A percentile compares a stretch with the other conserved stretches of the same genome.
Conservation (phyloP, 1,284 basidiomycete genomes). For the Blastosporella zonata region DNA sequence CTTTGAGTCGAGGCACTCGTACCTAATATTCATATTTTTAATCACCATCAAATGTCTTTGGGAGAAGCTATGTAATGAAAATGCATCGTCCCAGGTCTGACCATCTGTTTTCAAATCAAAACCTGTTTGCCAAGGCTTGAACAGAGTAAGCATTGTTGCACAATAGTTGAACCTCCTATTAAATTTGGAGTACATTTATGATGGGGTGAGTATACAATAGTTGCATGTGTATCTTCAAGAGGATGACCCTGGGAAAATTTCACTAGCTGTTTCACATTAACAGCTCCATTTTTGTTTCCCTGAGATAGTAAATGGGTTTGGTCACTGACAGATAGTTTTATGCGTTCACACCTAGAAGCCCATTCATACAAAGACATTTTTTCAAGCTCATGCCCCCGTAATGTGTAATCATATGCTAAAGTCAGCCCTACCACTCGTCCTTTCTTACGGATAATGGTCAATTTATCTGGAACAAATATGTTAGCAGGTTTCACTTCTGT, state of each 20-base stretch:
- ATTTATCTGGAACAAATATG: background rate
- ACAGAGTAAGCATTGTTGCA: slow-evolving; percentile 29
- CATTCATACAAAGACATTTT: slow-evolving; percentile 14
- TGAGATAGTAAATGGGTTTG: no score
- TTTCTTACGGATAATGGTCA: background rate
- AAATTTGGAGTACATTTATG: slow-evolving; percentile 24
- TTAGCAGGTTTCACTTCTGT: background rate
- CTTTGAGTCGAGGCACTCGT: slow-evolving; percentile 32
- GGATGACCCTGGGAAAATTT: slow-evolving; percentile 5
- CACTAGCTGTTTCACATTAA: no score
- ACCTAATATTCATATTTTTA: slow-evolving; percentile 28
- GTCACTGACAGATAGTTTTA: no score
- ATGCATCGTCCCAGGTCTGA: slow-evolving; percentile 26
- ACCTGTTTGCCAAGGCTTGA: slow-evolving; percentile 30
- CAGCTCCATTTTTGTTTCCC: no score
- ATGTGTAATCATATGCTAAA: slow-evolving; percentile 13
- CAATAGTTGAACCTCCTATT: slow-evolving; percentile 32
- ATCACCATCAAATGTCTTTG: slow-evolving; percentile 19
- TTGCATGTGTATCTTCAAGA: slow-evolving; percentile 8
- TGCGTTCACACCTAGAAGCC: slow-evolving; percentile 6
- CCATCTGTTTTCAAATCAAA: slow-evolving; percentile 21
- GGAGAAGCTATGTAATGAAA: slow-evolving; percentile 15
- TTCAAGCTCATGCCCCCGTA: slow-evolving; percentile 8
- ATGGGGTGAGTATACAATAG: background rate
- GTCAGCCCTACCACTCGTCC: slow-evolving; percentile 9